Conservation (phyloP, 2,329 filamentous ascomycete genomes). For the Apiospora marii region DNA sequence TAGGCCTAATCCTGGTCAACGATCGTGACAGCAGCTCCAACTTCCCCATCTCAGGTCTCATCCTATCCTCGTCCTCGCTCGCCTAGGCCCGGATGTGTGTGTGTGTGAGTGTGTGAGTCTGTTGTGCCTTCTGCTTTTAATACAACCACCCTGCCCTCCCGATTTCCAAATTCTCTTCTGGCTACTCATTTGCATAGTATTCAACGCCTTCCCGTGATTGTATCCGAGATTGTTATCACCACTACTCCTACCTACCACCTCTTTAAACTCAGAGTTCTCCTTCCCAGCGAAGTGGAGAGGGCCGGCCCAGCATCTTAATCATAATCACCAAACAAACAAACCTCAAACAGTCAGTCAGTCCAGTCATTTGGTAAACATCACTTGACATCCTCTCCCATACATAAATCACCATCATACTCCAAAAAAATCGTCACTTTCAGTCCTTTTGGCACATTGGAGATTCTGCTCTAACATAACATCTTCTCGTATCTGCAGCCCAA, state of each 20-base stretch:
- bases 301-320: constrained; percentile 7
- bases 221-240: constrained; percentile 11
- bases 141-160: constrained; percentile 7
- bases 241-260: background rate
- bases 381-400: constrained; percentile 2
- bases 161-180: background rate
- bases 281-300: constrained; percentile 16
- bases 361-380: background rate
- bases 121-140: constrained; percentile 10
- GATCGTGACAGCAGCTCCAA: constrained; percentile 14
- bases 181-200: background rate
- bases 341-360: constrained; percentile 15
- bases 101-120: background rate
- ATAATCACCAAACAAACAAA: background rate
- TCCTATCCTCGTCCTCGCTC: constrained; percentile 12
- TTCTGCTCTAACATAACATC: background rate
- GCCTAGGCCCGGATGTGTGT: constrained; percentile 1
- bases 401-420: background rate
- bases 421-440: constrained; percentile 4
- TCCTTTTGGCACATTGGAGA: background rate
- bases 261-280: background rate
- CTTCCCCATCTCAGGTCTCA: constrained; percentile 21
- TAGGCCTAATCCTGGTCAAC: background rate
- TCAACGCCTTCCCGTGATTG: constrained; percentile 10
- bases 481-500: background rate